Base-by-base conservation (phyloP, 2,329 filamentous ascomycete species). In the Cytospora paraplurivora region DNA sequence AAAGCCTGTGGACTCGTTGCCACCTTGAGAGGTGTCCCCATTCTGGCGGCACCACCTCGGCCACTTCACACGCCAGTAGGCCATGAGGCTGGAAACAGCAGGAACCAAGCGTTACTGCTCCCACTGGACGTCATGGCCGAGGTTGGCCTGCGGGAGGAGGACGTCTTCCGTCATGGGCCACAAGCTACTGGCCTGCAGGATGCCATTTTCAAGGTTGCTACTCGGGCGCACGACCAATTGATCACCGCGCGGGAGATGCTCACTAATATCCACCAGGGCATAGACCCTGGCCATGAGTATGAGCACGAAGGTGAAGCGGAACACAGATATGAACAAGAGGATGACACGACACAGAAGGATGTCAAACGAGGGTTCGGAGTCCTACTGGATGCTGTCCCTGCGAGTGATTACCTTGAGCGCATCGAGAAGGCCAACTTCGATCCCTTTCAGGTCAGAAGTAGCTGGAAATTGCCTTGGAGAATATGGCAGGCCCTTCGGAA, bases 211-310 rank as follows among this genome's bases (percentile, higher is more conserved):
- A 84, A 87, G 4, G 92, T 99, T 15, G 95, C 95, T 0, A 99
- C 95, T 0, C 86, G 94, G 44, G 95, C 95, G 7, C 96, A 96
- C 72, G 95, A 99, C 74, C 95, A 99, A 76, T 81, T 99, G 38
- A 96, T 97, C 69, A 98, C 94, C 0, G 94, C 91, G 1, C 83
- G 93, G 64, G 92, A 97, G 74, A 97, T 99, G 93, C 76, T 98
- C 65, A 88, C 87, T 71, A 92, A 91, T 70, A 78, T 97, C 21
- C 86, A 86, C 60, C 87, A 86, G 4, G 92, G 93, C 1, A 78
- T 89, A 69, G 88, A 87, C 56, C 85, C 91, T 0, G 92, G 89
- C 0, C 94, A 97, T 73, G 92, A 91, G 6, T 97, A 94, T 74
- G 94, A 98, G 76, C 91, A 97, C 72, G 84, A 90, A 66, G 85